Percentiles rank a stretch among this genome's conserved stretches.
phyloP scores from a whole-genome alignment of 2,329 filamentous ascomycete species.

The Thyridium curvatum region DNA sequence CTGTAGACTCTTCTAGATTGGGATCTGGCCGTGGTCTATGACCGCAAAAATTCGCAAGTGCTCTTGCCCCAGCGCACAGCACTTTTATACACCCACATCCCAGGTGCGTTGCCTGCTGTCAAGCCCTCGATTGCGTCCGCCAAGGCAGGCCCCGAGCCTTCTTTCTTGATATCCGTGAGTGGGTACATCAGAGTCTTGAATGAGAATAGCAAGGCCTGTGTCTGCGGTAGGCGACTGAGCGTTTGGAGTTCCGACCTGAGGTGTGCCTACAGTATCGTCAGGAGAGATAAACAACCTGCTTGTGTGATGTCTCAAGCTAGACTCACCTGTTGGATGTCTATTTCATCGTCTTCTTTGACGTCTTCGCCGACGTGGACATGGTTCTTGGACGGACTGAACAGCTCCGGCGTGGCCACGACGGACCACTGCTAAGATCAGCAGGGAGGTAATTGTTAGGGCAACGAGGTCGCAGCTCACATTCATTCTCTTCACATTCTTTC shows the following conservation, averaged over 20 bases:
- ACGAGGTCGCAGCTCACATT: constrained; percentile 29
- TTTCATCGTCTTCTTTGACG: constrained; percentile 23
- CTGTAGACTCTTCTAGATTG: too few relatives aligned
- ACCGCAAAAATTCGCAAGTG: constrained; percentile 39
- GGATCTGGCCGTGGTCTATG: constrained; percentile 12
- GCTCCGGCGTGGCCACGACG: constrained; percentile 32
- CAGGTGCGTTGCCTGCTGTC: constrained; percentile 41
- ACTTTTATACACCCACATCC: constrained; percentile 49
- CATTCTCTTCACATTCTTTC: constrained; percentile 40
- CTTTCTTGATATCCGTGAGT: constrained; percentile 38
- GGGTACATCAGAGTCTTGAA: constrained; percentile 51
- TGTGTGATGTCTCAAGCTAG: too few relatives aligned
- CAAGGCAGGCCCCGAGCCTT: constrained; percentile 38
- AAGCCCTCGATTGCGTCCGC: constrained; percentile 49
- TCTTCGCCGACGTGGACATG: constrained; percentile 24
- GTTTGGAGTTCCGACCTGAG: constrained; percentile 46
- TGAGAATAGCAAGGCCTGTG: constrained; percentile 41
- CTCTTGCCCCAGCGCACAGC: constrained; percentile 38
- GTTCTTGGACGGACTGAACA: constrained; percentile 31
- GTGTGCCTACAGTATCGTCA: constrained; percentile 17
- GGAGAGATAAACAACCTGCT: too few relatives aligned
- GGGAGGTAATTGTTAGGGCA: too few relatives aligned
- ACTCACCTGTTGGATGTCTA: constrained; percentile 23
- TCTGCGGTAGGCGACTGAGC: constrained; percentile 40
- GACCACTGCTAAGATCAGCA: constrained; percentile 32